Evolutionary conservation across 768 basidiomycete genomes (phyloP).

Genomic region (Suillus brevipes): DNA sequence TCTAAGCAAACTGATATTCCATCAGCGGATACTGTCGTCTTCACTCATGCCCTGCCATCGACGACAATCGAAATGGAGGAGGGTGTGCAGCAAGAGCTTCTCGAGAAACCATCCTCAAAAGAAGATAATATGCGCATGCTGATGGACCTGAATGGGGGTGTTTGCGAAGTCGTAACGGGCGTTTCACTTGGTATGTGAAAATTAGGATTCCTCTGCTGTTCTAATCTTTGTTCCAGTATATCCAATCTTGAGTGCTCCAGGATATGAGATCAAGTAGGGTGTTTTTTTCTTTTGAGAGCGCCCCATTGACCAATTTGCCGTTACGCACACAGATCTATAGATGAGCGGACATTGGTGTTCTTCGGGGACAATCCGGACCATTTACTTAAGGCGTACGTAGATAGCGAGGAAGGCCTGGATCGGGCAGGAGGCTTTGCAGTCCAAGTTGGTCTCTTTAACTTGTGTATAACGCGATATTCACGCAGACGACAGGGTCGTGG

Average conservation of each 20-base stretch:
- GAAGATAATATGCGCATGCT: slow-evolving; percentile 88
- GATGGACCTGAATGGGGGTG: slow-evolving; percentile 78
- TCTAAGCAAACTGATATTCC: slow-evolving; percentile 2
- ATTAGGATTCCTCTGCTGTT: neutral
- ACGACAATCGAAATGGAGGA: slow-evolving; percentile 47
- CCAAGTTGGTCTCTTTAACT: slow-evolving; percentile 57
- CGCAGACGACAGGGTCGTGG: slow-evolving; percentile 66
- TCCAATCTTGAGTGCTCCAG: slow-evolving; percentile 73
- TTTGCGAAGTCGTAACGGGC: slow-evolving; percentile 93
- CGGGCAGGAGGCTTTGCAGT: slow-evolving; percentile 94
- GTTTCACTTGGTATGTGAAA: slow-evolving; percentile 69
- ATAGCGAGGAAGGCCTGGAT: slow-evolving; percentile 82
- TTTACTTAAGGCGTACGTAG: slow-evolving; percentile 75
- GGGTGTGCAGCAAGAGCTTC: slow-evolving; percentile 61
- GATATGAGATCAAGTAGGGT: slow-evolving; percentile 67
- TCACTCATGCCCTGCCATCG: slow-evolving; percentile 69
- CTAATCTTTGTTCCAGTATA: slow-evolving; percentile 47
- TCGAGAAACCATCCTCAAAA: slow-evolving; percentile 85
- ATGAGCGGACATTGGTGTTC: slow-evolving; percentile 78
- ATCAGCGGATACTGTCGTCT: slow-evolving; percentile 93
- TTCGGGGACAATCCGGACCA: slow-evolving; percentile 64
- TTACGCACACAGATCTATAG: slow-evolving; percentile 60
- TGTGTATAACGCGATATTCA: neutral
- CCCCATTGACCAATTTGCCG: neutral
- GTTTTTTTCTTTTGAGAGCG: neutral